Evolutionary conservation across 2,329 filamentous ascomycete genomes (phyloP).

Genomic region (Penicillium corylophilum): DNA sequence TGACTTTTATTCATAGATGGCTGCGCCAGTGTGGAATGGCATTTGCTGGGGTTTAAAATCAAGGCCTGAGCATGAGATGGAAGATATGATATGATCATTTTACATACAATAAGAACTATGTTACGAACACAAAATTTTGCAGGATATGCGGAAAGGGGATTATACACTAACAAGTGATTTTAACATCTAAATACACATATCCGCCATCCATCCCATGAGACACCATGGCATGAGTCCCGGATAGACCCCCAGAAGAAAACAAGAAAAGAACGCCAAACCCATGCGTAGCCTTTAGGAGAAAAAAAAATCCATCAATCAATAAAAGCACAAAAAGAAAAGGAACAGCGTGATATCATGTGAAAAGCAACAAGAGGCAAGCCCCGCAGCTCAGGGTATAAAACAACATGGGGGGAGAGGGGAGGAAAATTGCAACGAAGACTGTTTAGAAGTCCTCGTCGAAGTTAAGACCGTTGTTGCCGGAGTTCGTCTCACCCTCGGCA

Average conservation of each 20-base stretch:
- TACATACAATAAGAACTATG: background rate
- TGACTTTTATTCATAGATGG: slow-evolving; percentile 5
- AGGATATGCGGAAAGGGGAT: background rate
- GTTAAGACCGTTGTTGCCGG: slow-evolving; percentile 64
- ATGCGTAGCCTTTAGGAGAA: slow-evolving; percentile 33
- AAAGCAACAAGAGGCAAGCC: slow-evolving; percentile 17
- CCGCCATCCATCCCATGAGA: slow-evolving; percentile 22
- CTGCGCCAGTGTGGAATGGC: background rate
- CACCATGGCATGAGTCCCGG: slow-evolving; percentile 12
- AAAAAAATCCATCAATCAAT: slow-evolving; percentile 31
- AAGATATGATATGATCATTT: background rate
- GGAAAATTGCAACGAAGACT: background rate
- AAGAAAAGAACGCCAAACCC: slow-evolving; percentile 31
- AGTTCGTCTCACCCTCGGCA: slow-evolving; percentile 46
- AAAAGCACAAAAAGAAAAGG: slow-evolving; percentile 18
- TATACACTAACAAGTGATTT: slow-evolving; percentile 19
- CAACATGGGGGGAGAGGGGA: slow-evolving; percentile 13
- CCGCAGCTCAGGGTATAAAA: slow-evolving; percentile 24
- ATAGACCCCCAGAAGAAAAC: slow-evolving; percentile 11
- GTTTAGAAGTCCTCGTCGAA: slow-evolving; percentile 97
- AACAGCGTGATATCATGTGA: slow-evolving; percentile 29
- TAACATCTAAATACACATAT: slow-evolving; percentile 24
- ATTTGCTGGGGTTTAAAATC: background rate
- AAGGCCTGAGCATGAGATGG: background rate
- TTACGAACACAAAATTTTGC: background rate